Percentiles rank a stretch among this genome's conserved stretches.
Evolutionary conservation across 2,329 filamentous ascomycete species (phyloP).

Genomic region (Emmonsiellopsis sp.): DNA sequence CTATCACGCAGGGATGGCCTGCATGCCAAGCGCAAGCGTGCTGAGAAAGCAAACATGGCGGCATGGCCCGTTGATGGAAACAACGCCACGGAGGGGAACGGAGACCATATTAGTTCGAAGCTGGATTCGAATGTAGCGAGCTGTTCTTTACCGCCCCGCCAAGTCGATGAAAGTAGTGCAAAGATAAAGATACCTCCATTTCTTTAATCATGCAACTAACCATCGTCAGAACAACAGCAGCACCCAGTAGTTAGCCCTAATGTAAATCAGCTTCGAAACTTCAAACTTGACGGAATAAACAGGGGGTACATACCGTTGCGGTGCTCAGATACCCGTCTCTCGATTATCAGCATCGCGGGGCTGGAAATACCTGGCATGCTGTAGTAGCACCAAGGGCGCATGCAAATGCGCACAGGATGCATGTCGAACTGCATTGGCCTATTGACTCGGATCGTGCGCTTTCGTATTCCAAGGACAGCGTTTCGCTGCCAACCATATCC

Average conservation of each 20-base stretch:
- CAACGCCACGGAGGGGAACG: background rate
- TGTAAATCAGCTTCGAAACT: background rate
- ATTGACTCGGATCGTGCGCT: background rate
- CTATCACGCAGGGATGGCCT: constrained; percentile 4
- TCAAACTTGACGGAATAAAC: background rate
- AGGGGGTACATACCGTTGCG: background rate
- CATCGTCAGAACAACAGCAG: background rate
- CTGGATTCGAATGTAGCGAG: too few relatives aligned
- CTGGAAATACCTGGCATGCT: background rate
- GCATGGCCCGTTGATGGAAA: background rate
- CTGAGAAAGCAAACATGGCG: background rate
- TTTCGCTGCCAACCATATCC: constrained; percentile 1
- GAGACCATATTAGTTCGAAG: background rate
- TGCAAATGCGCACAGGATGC: background rate
- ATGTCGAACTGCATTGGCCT: background rate
- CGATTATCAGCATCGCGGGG: background rate
- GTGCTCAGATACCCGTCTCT: background rate
- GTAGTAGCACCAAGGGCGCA: background rate
- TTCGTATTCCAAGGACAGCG: background rate
- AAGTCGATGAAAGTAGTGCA: too few relatives aligned
- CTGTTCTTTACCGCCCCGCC: too few relatives aligned
- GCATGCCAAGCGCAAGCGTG: constrained; percentile 1
- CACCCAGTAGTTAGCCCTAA: background rate
- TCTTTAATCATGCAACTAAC: background rate
- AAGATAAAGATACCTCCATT: background rate